phyloP scores from a whole-genome alignment of 768 basidiomycete species.

The Phlebiopsis flavidoalba region DNA sequence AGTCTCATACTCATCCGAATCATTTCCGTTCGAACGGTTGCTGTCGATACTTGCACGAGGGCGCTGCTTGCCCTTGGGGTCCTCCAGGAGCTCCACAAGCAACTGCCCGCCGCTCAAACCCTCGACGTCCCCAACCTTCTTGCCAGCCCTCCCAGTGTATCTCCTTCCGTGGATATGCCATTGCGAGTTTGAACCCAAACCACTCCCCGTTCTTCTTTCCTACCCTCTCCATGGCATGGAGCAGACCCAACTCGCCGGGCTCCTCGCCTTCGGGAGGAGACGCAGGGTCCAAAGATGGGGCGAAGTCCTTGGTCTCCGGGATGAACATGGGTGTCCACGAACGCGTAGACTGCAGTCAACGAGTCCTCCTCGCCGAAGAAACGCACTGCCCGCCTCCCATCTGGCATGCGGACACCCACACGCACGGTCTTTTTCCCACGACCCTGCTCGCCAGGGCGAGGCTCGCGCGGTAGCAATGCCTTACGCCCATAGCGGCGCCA shows the following conservation, averaged over 20 bases:
- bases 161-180: conserved; percentile 66
- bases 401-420: conserved; percentile 52
- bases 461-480: conserved; percentile 37
- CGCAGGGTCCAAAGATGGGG: conserved; percentile 36
- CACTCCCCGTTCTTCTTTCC: conserved; percentile 33
- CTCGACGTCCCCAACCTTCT: conserved; percentile 40
- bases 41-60: conserved; percentile 7
- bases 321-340: conserved; percentile 61
- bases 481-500: conserved; percentile 62
- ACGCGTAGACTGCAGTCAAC: conserved; percentile 65
- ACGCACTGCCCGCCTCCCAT: conserved; percentile 48
- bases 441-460: conserved; percentile 21
- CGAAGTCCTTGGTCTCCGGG: conserved; percentile 29
- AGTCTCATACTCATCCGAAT: conserved; percentile 53
- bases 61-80: conserved; percentile 18
- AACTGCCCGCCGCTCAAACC: conserved; percentile 57
- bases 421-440: conserved; percentile 39
- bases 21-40: conserved; percentile 22
- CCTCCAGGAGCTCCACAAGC: conserved; percentile 46
- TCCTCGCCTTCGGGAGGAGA: conserved; percentile 32
- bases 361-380: conserved; percentile 45
- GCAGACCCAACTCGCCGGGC: conserved; percentile 28
- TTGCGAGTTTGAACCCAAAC: conserved; percentile 71
- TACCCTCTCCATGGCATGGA: conserved; percentile 28
- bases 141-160: conserved; percentile 42